phyloP scores from a whole-genome alignment of 1,284 basidiomycete genomes.

The Leccinum variabile region DNA sequence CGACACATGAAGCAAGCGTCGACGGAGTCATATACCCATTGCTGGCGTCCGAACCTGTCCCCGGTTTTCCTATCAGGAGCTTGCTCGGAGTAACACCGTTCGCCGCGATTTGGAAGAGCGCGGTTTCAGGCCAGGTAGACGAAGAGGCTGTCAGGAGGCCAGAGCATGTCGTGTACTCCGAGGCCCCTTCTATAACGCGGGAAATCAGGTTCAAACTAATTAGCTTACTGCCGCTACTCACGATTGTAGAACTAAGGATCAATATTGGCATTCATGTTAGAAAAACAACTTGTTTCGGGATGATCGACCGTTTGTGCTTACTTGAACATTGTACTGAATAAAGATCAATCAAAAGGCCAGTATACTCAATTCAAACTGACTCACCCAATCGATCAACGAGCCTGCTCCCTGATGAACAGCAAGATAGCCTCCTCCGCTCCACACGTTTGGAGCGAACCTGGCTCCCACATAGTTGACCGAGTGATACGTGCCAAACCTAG shows the following conservation, averaged over 20 bases:
- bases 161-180: constrained; percentile 47
- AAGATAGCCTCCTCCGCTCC: constrained; percentile 54
- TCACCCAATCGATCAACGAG: constrained; percentile 53
- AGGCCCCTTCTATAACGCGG: constrained; percentile 40
- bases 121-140: constrained; percentile 41
- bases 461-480: neutral
- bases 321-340: constrained; percentile 47
- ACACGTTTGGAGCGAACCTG: constrained; percentile 31
- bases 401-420: constrained; percentile 52
- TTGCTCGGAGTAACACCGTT: constrained; percentile 53
- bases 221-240: constrained; percentile 28
- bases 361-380: constrained; percentile 6
- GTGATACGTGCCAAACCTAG: neutral
- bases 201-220: neutral
- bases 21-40: constrained; percentile 58
- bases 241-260: constrained; percentile 62
- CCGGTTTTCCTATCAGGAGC: constrained; percentile 66
- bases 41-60: constrained; percentile 47
- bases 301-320: constrained; percentile 18
- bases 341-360: neutral
- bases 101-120: constrained; percentile 63
- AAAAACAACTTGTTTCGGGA: neutral
- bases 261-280: constrained; percentile 3
- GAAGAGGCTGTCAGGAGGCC: constrained; percentile 44
- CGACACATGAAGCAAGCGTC: constrained; percentile 55